Evolutionary conservation across 2,329 filamentous ascomycete species (phyloP).

Genomic region (Penicillium sp.): DNA sequence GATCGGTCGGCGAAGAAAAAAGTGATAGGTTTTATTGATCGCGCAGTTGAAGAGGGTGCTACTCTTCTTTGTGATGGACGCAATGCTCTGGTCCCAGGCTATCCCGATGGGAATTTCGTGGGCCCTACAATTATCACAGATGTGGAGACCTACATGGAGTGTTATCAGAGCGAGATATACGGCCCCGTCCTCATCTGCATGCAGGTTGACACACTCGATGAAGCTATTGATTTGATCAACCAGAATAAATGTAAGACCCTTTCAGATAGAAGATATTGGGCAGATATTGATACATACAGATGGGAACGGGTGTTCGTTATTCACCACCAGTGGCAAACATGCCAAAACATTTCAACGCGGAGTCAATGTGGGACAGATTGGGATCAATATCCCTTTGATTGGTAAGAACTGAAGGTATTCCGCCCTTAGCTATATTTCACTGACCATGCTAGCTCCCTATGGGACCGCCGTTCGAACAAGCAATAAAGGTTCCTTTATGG

Average conservation of each 20-base stretch:
- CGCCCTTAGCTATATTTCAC: not conserved
- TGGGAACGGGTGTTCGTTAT: constrained; percentile 37
- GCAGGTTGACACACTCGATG: constrained; percentile 32
- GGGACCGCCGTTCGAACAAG: constrained; percentile 23
- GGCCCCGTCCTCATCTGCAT: constrained; percentile 38
- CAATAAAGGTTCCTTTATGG: constrained; percentile 28
- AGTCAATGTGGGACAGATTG: constrained; percentile 30
- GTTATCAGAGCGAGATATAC: constrained; percentile 37
- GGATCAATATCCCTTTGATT: constrained; percentile 29
- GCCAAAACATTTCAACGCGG: constrained; percentile 32
- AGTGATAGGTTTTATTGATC: constrained; percentile 56
- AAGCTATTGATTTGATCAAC: constrained; percentile 34
- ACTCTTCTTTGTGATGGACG: constrained; percentile 59
- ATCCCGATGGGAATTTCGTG: constrained; percentile 61
- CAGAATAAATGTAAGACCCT: constrained; percentile 19
- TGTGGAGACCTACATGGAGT: constrained; percentile 36
- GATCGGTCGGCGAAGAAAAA: constrained; percentile 55
- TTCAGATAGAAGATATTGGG: not conserved
- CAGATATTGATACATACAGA: constrained; percentile 15
- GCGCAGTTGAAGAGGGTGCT: constrained; percentile 58
- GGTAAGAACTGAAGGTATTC: constrained; percentile 8
- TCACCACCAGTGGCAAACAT: constrained; percentile 30
- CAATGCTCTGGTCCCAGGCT: constrained; percentile 55
- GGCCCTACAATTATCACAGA: constrained; percentile 36
- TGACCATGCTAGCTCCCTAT: constrained; percentile 18